phyloP scores from a whole-genome alignment of 495 filamentous ascomycete species.

The Lepraria neglecta region DNA sequence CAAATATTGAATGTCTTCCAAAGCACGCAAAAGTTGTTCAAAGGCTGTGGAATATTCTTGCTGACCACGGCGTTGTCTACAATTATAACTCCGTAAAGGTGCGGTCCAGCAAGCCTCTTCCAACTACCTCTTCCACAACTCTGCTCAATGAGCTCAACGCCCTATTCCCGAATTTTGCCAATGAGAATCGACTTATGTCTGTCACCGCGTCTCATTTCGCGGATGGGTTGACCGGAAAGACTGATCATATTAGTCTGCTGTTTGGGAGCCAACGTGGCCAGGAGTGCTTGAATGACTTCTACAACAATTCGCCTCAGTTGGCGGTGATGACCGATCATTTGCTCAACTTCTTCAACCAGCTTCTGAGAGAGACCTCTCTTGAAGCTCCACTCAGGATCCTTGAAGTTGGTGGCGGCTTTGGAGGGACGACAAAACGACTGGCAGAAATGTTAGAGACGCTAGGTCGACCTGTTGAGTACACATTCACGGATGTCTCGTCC shows the following conservation, averaged over 20 bases:
- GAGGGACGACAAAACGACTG: slow-evolving; percentile 24
- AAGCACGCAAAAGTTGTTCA: slow-evolving; percentile 31
- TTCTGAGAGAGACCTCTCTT: slow-evolving; percentile 10
- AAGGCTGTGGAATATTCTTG: slow-evolving; percentile 33
- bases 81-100: neutral
- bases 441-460: slow-evolving; percentile 3
- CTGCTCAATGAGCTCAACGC: slow-evolving; percentile 10
- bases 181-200: slow-evolving; percentile 28
- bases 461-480: slow-evolving; percentile 29
- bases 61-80: slow-evolving; percentile 24
- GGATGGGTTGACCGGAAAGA: slow-evolving; percentile 26
- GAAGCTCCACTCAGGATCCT: slow-evolving; percentile 21
- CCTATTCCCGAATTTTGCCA: slow-evolving; percentile 22
- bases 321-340: slow-evolving; percentile 27
- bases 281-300: slow-evolving; percentile 27
- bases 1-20: slow-evolving; percentile 22
- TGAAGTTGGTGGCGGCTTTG: slow-evolving; percentile 31
- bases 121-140: neutral
- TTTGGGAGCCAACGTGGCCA: slow-evolving; percentile 27
- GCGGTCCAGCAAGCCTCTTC: slow-evolving; percentile 21
- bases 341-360: slow-evolving; percentile 23
- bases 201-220: slow-evolving; percentile 30
- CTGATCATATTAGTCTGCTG: slow-evolving; percentile 28
- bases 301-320: slow-evolving; percentile 28
- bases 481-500: slow-evolving; percentile 36